A percentile compares a stretch with the other conserved stretches of the same genome.
Conservation (phyloP, 805 yeast species). For the Wickerhamomyces canadensis region DNA sequence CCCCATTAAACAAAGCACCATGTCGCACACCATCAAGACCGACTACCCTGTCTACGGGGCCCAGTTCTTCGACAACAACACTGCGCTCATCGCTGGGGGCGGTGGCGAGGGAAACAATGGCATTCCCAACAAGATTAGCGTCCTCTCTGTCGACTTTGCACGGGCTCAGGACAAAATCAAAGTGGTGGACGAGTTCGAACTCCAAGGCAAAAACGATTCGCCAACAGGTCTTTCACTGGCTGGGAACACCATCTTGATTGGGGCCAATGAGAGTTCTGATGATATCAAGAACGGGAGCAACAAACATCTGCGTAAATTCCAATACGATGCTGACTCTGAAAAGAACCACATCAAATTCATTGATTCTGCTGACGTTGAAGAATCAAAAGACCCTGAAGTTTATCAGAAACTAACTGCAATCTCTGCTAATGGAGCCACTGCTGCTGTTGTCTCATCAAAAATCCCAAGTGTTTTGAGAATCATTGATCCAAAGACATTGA, state of each 20-base stretch:
- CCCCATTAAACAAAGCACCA: background rate
- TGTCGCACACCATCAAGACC: background rate
- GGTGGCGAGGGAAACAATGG: conserved; percentile 95
- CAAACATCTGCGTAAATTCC: conserved; percentile 65
- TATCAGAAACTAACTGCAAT: conserved; percentile 56
- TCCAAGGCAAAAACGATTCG: conserved; percentile 70
- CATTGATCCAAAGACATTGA: conserved; percentile 51
- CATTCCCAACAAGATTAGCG: conserved; percentile 76
- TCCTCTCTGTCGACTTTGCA: conserved; percentile 50
- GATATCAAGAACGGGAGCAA: conserved; percentile 57
- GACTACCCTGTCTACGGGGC: conserved; percentile 81
- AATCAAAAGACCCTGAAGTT: conserved; percentile 44
- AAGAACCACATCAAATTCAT: conserved; percentile 58
- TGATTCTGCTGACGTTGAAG: conserved; percentile 51
- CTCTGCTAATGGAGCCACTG: conserved; percentile 53
- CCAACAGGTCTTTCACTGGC: conserved; percentile 74
- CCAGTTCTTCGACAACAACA: conserved; percentile 54
- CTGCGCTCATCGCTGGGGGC: conserved; percentile 80
- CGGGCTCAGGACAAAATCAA: conserved; percentile 42
- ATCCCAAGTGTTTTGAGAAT: conserved; percentile 58
- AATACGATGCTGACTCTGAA: conserved; percentile 10
- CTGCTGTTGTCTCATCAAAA: conserved; percentile 64
- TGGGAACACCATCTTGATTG: conserved; percentile 49
- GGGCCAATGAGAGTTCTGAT: conserved; percentile 66
- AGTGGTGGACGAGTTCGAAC: conserved; percentile 55